Evolutionary conservation across 2,329 filamentous ascomycete species (phyloP).

Genomic region (Herpotrichia juniperi): DNA sequence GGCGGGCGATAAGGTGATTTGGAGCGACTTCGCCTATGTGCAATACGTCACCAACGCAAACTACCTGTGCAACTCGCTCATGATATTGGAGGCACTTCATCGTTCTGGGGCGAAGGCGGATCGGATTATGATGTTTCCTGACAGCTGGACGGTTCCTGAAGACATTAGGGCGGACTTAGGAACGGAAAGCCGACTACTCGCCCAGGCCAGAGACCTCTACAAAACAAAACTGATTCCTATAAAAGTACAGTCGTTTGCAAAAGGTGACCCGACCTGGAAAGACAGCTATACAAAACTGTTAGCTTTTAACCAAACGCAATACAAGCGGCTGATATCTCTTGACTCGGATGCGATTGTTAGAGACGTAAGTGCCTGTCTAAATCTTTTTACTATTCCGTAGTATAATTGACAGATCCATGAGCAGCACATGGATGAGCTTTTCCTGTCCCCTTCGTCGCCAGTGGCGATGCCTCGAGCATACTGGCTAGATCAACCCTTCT

Average conservation of each 20-base stretch:
- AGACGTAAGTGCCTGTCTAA: slow-evolving; percentile 14
- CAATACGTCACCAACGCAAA: slow-evolving; percentile 39
- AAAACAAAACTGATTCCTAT: slow-evolving; percentile 53
- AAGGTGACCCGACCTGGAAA: slow-evolving; percentile 58
- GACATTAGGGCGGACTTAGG: neutral
- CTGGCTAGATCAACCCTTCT: slow-evolving; percentile 58
- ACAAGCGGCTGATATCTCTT: slow-evolving; percentile 58
- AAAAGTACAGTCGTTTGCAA: slow-evolving; percentile 34
- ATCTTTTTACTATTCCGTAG: slow-evolving; percentile 15
- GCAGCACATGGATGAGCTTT: slow-evolving; percentile 69
- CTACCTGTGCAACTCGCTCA: slow-evolving; percentile 43
- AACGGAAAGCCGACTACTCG: slow-evolving; percentile 46
- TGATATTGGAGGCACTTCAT: slow-evolving; percentile 47
- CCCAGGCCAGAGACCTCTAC: slow-evolving; percentile 51
- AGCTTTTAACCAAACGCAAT: slow-evolving; percentile 68
- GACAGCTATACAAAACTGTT: slow-evolving; percentile 69
- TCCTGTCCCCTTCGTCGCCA: slow-evolving; percentile 63
- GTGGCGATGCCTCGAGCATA: slow-evolving; percentile 74
- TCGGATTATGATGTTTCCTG: slow-evolving; percentile 16
- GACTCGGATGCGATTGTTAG: slow-evolving; percentile 67
- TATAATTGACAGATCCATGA: slow-evolving; percentile 25
- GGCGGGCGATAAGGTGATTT: slow-evolving; percentile 19
- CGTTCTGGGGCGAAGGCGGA: slow-evolving; percentile 36
- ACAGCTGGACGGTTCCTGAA: slow-evolving; percentile 14
- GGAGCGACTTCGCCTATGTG: slow-evolving; percentile 39